Conservation (phyloP, 1,139 yeast species). For the Sugiyamaella japonica region DNA sequence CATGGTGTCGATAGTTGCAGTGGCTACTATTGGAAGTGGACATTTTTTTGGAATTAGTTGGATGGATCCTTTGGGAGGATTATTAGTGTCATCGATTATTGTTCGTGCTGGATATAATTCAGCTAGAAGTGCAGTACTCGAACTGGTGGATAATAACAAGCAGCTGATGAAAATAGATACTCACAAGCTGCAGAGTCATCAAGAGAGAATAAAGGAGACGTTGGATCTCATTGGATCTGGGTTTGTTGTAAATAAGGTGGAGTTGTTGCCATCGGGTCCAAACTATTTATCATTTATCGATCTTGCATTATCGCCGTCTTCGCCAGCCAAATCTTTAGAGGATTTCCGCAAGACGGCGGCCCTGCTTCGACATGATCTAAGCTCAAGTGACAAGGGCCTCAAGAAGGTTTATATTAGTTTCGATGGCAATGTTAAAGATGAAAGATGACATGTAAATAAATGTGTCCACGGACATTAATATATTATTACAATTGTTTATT, state of each 20-base stretch:
- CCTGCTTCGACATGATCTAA: slow-evolving; percentile 35
- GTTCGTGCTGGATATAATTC: slow-evolving; percentile 84
- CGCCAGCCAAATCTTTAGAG: slow-evolving; percentile 30
- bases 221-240: slow-evolving; percentile 34
- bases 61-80: slow-evolving; percentile 90
- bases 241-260: slow-evolving; percentile 25
- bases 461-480: not conserved
- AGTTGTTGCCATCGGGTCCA: slow-evolving; percentile 37
- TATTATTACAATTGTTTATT: not conserved
- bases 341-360: slow-evolving; percentile 50
- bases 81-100: slow-evolving; percentile 76
- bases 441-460: not conserved
- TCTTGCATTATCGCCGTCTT: slow-evolving; percentile 16
- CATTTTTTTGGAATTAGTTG: slow-evolving; percentile 73
- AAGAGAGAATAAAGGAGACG: slow-evolving; percentile 24
- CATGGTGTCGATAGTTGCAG: slow-evolving; percentile 86
- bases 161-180: slow-evolving; percentile 23
- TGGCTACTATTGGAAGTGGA: slow-evolving; percentile 84
- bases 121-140: slow-evolving; percentile 65
- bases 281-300: slow-evolving; percentile 25
- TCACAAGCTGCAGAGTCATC: slow-evolving; percentile 25
- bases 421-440: not conserved
- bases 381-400: slow-evolving; percentile 39
- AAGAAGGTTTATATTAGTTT: slow-evolving; percentile 37
- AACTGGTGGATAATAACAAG: slow-evolving; percentile 60